phyloP scores from a whole-genome alignment of 345 rosid genomes.

The Boechera stricta region DNA sequence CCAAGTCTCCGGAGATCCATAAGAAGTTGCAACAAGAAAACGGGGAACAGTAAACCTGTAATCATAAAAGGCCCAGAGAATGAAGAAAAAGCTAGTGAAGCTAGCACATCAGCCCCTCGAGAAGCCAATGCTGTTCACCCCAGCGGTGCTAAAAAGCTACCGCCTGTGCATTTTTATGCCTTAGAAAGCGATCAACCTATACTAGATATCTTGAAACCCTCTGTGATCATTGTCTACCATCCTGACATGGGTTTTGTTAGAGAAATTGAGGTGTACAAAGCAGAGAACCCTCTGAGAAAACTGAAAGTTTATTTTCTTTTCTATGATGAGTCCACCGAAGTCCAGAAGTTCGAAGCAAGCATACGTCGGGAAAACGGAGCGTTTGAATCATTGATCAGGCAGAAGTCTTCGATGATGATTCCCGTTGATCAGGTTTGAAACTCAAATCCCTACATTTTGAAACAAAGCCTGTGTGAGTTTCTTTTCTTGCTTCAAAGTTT shows the following conservation, averaged over 20 bases:
- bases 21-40: slow-evolving; percentile 46
- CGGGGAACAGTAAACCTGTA: slow-evolving; percentile 45
- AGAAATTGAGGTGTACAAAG: slow-evolving; percentile 92
- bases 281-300: slow-evolving; percentile 77
- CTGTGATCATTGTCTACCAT: slow-evolving; percentile 83
- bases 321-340: slow-evolving; percentile 93
- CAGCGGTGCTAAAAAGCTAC: slow-evolving; percentile 54
- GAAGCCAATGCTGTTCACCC: slow-evolving; percentile 24
- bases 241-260: slow-evolving; percentile 89
- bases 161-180: slow-evolving; percentile 79
- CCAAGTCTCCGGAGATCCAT: slow-evolving; percentile 37
- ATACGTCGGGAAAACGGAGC: slow-evolving; percentile 93
- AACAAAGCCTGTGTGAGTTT: neutral
- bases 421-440: slow-evolving; percentile 84
- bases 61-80: slow-evolving; percentile 45
- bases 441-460: slow-evolving; percentile 15
- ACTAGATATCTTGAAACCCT: slow-evolving; percentile 79
- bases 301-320: slow-evolving; percentile 92
- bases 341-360: slow-evolving; percentile 93
- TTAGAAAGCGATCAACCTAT: slow-evolving; percentile 82
- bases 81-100: slow-evolving; percentile 49
- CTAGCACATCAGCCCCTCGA: slow-evolving; percentile 32
- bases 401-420: slow-evolving; percentile 94
- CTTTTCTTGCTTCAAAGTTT: neutral
- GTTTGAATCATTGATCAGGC: slow-evolving; percentile 94